phyloP scores from a whole-genome alignment of 345 rosid species.

The Ricinus communis region DNA sequence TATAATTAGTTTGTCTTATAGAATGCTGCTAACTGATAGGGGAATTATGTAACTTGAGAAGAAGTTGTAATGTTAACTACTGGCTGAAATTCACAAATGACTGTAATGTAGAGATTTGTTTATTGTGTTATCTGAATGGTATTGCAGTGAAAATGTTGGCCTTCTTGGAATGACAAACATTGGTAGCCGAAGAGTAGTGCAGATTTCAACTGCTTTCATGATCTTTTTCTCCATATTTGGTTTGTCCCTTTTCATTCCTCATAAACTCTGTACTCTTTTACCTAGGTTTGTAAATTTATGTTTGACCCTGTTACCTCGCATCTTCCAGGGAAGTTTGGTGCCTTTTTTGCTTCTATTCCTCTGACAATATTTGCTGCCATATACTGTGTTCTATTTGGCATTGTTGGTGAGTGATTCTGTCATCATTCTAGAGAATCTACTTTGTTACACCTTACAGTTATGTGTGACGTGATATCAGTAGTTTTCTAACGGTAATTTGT shows the following conservation, averaged over 20 bases:
- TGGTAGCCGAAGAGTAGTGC: slow-evolving; percentile 96
- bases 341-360: slow-evolving; percentile 96
- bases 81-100: neutral
- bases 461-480: neutral
- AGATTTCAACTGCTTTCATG: slow-evolving; percentile 94
- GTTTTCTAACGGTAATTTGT: neutral
- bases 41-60: no score
- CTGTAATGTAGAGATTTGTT: neutral
- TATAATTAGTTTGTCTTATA: slow-evolving; percentile 1
- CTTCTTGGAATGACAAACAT: slow-evolving; percentile 83
- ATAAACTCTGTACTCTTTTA: neutral
- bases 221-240: slow-evolving; percentile 97
- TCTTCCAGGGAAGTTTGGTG: slow-evolving; percentile 85
- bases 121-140: slow-evolving; percentile 6
- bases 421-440: neutral
- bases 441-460: neutral
- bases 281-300: slow-evolving; percentile 2
- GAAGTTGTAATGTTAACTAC: neutral
- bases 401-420: slow-evolving; percentile 66
- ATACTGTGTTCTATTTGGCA: slow-evolving; percentile 84
- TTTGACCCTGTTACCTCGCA: neutral
- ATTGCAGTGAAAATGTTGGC: slow-evolving; percentile 92
- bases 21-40: neutral
- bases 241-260: slow-evolving; percentile 28
- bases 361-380: slow-evolving; percentile 86